Evolutionary conservation across 1,284 basidiomycete genomes (phyloP), one percentile per base, ranked within the genome.

Genomic region (Leccinum variabile): DNA sequence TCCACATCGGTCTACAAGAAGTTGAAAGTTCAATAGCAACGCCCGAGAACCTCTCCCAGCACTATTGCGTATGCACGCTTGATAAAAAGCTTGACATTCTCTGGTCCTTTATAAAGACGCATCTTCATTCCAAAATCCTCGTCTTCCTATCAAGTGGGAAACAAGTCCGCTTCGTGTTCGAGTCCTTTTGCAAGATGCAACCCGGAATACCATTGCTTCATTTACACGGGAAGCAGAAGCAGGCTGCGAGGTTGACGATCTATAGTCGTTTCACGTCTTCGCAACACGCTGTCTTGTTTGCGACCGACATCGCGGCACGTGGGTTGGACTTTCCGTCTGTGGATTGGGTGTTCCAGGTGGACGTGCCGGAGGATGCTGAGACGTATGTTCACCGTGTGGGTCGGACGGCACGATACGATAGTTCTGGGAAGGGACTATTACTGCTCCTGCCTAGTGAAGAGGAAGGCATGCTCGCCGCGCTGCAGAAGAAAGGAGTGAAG

Each of bases 341-440:
- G 30, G 94, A 98, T 76, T 99, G 97, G 97, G 97, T 99, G 11
- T 77, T 99, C 39, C 97, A 99, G 76, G 81, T 96, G n/a, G 97
- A 99, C 76, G 94, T 92, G 28, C 97, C 97, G 0, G 97, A 99
- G 77, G 96, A 98, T 72, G 93, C 91, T n/a, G 96, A 97, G 64
- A 98, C 95, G 11, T 99, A 99, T 76, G 95, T 99, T 55, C 97
- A 99, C 76, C 89, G 97, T 28, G 97, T 99, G 1, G 97, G 97
- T 1, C 83, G 97, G 59, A 99, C 97, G 9, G 97, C 97, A 41
- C 83, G 97, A 55, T 98, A 98, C 74, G 89, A 96, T 71, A 90
- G 90, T 65, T 89, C 91, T 46, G 97, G 97, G 1, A 95, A 95
- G 74, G 90, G 88, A 0, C 77, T 99, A 59, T 77, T 97, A 65